These are phyloP conservation scores for Fusarium sp. DNA, from an alignment of 2,329 filamentous ascomycete species.

Conservation along the genomic window DNA sequence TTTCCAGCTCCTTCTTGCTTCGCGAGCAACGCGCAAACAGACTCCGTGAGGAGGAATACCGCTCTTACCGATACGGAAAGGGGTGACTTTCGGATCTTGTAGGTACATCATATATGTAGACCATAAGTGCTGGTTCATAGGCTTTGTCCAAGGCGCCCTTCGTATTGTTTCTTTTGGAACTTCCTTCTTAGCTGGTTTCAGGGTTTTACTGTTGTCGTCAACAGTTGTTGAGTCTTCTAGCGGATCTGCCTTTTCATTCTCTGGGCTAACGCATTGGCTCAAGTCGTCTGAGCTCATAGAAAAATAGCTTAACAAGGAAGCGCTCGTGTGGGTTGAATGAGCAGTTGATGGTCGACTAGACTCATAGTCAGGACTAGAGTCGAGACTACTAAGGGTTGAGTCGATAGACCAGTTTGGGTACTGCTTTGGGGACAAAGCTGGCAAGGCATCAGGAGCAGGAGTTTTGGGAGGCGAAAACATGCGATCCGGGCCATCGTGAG, in stretches of 20 bases:
- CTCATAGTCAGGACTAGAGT: slow-evolving; percentile 70
- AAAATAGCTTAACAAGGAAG: slow-evolving; percentile 68
- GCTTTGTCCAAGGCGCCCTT: slow-evolving; percentile 72
- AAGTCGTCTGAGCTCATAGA: slow-evolving; percentile 69
- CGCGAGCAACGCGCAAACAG: slow-evolving; percentile 72
- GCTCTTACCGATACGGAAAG: slow-evolving; percentile 72
- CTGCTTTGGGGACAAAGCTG: slow-evolving; percentile 59
- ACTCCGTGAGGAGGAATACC: slow-evolving; percentile 74
- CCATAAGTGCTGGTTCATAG: slow-evolving; percentile 76
- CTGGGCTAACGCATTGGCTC: slow-evolving; percentile 64
- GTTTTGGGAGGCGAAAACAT: slow-evolving; percentile 70
- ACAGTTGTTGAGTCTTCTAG: slow-evolving; percentile 43
- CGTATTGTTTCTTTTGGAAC: slow-evolving; percentile 52
- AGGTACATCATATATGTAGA: slow-evolving; percentile 73
- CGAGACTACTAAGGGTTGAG: slow-evolving; percentile 67
- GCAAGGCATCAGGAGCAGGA: slow-evolving; percentile 62
- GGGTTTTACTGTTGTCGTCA: slow-evolving; percentile 51
- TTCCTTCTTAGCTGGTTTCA: slow-evolving; percentile 44
- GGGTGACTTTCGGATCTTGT: slow-evolving; percentile 75
- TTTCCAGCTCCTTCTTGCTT: slow-evolving; percentile 75
- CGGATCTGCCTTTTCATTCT: slow-evolving; percentile 50
- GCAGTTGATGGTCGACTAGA: slow-evolving; percentile 71
- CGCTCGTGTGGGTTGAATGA: slow-evolving; percentile 69
- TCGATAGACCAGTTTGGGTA: slow-evolving; percentile 72
- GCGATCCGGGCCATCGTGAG: slow-evolving; percentile 53